Evolutionary conservation across 495 filamentous ascomycete genomes (phyloP).

Genomic region (Achaetomiella virescens): DNA sequence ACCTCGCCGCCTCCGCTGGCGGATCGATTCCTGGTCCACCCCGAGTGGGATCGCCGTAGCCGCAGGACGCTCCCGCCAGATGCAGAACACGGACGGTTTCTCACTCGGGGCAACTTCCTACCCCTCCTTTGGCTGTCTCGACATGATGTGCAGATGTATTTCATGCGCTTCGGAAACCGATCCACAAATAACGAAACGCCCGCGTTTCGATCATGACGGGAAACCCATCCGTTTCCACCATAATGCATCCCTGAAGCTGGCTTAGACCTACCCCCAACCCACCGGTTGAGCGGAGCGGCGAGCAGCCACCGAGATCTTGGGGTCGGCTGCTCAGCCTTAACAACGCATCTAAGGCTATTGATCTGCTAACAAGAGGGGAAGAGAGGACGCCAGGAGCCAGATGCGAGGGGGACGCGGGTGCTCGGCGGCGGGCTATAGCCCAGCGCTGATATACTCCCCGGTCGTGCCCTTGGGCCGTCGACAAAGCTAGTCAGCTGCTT

Average conservation of each 20-base stretch:
- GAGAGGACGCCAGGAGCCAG: constrained; percentile 3
- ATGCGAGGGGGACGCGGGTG: constrained; percentile 20
- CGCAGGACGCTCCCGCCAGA: constrained; percentile 7
- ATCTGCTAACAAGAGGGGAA: constrained; percentile 10
- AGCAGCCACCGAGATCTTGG: constrained; percentile 1
- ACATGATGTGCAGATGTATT: constrained; percentile 21
- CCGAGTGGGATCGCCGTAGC: constrained; percentile 13
- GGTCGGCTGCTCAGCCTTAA: constrained; percentile 8
- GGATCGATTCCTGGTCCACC: neutral
- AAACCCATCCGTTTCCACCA: neutral
- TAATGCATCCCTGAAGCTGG: neutral
- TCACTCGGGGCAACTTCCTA: neutral
- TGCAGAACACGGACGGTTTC: constrained; percentile 10
- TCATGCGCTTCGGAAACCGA: constrained; percentile 19
- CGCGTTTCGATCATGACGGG: neutral
- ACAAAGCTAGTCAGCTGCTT: constrained; percentile 1
- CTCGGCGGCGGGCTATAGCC: constrained; percentile 21
- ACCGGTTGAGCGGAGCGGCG: neutral
- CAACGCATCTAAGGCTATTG: constrained; percentile 1
- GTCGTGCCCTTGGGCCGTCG: constrained; percentile 8
- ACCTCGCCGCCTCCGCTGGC: neutral
- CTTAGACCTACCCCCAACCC: neutral
- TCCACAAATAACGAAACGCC: constrained; percentile 9
- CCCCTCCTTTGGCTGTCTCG: neutral
- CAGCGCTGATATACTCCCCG: constrained; percentile 25